Conservation (phyloP, 331 rosid genomes). For the Prunus yedoensis region DNA sequence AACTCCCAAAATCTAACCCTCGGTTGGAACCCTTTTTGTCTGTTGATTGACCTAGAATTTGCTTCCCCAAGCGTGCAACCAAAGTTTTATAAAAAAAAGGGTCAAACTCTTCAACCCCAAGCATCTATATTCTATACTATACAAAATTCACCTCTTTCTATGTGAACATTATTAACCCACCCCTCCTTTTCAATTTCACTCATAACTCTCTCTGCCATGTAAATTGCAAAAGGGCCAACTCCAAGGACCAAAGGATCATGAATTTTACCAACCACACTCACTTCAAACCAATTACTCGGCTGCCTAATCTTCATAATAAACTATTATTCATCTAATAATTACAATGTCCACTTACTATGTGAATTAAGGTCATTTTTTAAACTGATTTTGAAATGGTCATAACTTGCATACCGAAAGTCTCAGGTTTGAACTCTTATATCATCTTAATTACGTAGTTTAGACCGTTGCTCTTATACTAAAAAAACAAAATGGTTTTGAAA, state of each 20-base stretch:
- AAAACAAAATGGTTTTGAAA: no score
- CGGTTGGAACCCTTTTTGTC: slow-evolving; percentile 81
- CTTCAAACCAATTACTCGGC: neutral
- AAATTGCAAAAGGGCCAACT: slow-evolving; percentile 2
- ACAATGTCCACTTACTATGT: neutral
- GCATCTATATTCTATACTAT: slow-evolving; percentile 26
- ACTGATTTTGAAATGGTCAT: no score
- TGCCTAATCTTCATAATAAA: neutral
- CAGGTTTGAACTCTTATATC: accelerated
- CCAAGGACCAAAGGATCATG: slow-evolving; percentile 1
- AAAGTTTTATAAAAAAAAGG: slow-evolving; percentile 27
- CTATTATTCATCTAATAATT: neutral
- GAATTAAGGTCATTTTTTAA: no score
- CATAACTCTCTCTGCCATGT: neutral
- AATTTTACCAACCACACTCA: slow-evolving; percentile 12
- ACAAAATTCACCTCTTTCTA: slow-evolving; percentile 42
- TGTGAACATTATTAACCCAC: slow-evolving; percentile 42
- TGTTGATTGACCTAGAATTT: slow-evolving; percentile 70
- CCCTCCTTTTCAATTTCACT: neutral
- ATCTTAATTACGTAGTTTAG: no score
- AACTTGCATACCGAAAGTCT: no score
- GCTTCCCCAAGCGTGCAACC: slow-evolving; percentile 75
- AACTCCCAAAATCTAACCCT: slow-evolving; percentile 72
- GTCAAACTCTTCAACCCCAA: slow-evolving; percentile 57
- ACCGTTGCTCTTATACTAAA: no score